Conservation (phyloP, 345 rosid species). For the Gossypium turneri region DNA sequence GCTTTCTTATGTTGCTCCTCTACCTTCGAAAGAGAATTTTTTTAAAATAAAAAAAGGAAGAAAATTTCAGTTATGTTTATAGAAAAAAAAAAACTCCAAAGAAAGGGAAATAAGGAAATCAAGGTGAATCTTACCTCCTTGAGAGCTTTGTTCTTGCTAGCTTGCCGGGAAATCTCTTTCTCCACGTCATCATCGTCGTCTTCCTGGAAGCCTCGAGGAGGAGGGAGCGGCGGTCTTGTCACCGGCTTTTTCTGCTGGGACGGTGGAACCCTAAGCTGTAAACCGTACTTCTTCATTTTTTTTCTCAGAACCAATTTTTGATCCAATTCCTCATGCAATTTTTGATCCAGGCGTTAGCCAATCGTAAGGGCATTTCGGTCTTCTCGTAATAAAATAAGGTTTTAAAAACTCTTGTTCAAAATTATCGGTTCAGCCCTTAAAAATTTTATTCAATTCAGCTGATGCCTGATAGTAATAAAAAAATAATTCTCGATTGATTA, state of each 20-base stretch:
- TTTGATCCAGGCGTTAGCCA: neutral
- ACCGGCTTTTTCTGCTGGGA: constrained; percentile 53
- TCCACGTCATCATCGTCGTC: constrained; percentile 72
- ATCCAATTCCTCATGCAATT: neutral
- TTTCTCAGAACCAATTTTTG: neutral
- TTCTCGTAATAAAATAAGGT: neutral
- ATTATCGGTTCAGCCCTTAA: no score
- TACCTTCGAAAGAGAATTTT: constrained; percentile 34
- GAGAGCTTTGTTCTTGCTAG: constrained; percentile 66
- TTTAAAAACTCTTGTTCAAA: no score
- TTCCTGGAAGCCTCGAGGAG: constrained; percentile 49
- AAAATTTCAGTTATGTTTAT: neutral
- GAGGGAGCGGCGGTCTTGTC: constrained; percentile 51
- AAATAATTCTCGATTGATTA: no score
- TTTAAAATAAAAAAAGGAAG: no score
- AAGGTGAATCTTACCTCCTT: constrained; percentile 46
- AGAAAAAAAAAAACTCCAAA: neutral
- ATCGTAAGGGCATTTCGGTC: neutral
- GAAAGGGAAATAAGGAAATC: neutral
- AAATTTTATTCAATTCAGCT: no score
- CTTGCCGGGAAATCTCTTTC: constrained; percentile 74
- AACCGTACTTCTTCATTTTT: constrained; percentile 79
- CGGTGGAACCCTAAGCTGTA: constrained; percentile 70
- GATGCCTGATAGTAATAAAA: no score
- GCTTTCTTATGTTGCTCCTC: constrained; percentile 91